Evolutionary conservation across 2,329 filamentous ascomycete genomes (phyloP).

Genomic region (Aureobasidium sp.): DNA sequence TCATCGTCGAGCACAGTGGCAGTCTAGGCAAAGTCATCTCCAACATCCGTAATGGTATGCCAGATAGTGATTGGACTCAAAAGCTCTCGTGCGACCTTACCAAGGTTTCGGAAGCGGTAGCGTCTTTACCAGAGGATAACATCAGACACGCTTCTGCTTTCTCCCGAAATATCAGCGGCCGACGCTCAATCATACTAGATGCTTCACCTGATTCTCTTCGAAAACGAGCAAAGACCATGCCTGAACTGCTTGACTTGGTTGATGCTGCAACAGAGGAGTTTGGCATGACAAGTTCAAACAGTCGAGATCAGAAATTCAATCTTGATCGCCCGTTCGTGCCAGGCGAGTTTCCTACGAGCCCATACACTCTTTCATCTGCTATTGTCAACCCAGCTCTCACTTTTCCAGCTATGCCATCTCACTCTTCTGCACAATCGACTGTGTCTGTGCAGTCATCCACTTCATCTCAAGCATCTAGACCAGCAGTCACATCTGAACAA

Average conservation of each 20-base stretch:
- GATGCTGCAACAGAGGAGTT: constrained; percentile 32
- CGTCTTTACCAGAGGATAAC: constrained; percentile 22
- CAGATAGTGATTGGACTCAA: constrained; percentile 20
- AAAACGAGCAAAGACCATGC: constrained; percentile 26
- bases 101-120: constrained; percentile 22
- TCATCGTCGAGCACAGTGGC: constrained; percentile 35
- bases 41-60: constrained; percentile 27
- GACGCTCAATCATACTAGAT: constrained; percentile 25
- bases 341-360: not conserved
- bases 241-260: constrained; percentile 32
- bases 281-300: constrained; percentile 19
- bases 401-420: too few species aligned
- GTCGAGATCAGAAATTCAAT: not conserved
- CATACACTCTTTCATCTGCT: not conserved
- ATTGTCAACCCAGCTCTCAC: not conserved
- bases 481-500: not conserved
- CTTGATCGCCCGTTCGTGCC: not conserved
- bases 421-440: not conserved
- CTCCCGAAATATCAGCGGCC: constrained; percentile 4
- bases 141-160: constrained; percentile 18
- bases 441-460: not conserved
- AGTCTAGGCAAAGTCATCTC: constrained; percentile 34
- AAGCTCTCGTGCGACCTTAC: constrained; percentile 24
- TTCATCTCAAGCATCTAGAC: not conserved
- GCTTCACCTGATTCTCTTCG: constrained; percentile 23